phyloP scores from a whole-genome alignment of 2,329 filamentous ascomycete genomes.

The Aspergillus melleus region DNA sequence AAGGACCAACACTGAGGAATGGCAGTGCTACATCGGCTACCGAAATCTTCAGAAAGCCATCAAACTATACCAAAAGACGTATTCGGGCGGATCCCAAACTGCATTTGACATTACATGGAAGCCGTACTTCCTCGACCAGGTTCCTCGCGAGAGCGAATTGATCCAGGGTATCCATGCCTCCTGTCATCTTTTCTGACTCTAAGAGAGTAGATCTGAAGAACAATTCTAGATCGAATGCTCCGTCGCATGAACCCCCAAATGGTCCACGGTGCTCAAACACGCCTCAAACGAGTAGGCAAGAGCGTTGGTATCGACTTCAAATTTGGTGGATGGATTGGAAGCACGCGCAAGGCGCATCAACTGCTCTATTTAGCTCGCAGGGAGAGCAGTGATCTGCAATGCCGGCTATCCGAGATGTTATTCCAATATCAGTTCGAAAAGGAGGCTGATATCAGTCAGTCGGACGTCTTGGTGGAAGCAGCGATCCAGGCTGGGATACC shows the following conservation, averaged over 20 bases:
- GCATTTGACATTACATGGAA: constrained; percentile 38
- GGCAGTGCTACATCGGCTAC: constrained; percentile 46
- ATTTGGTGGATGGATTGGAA: constrained; percentile 33
- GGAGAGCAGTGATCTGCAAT: constrained; percentile 12
- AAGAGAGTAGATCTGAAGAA: background rate
- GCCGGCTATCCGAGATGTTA: constrained; percentile 26
- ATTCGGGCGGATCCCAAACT: constrained; percentile 39
- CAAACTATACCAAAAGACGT: constrained; percentile 40
- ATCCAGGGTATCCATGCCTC: background rate
- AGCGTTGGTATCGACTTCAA: constrained; percentile 40
- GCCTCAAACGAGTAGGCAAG: constrained; percentile 16
- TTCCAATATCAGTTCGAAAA: constrained; percentile 32
- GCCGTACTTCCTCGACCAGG: constrained; percentile 40
- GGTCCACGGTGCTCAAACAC: background rate
- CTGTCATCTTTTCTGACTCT: too few species aligned
- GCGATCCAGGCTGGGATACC: constrained; percentile 22
- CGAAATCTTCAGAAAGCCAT: constrained; percentile 41
- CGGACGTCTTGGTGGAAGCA: constrained; percentile 21
- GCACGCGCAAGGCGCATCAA: constrained; percentile 36
- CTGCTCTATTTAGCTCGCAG: constrained; percentile 28
- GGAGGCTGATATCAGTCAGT: constrained; percentile 32
- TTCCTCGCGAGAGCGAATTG: background rate
- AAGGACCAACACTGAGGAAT: background rate
- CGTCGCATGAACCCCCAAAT: background rate
- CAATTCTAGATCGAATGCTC: background rate